These are phyloP conservation scores for Candida wancherniae DNA, from an alignment of 805 yeast genomes.

Conservation along the genomic window DNA sequence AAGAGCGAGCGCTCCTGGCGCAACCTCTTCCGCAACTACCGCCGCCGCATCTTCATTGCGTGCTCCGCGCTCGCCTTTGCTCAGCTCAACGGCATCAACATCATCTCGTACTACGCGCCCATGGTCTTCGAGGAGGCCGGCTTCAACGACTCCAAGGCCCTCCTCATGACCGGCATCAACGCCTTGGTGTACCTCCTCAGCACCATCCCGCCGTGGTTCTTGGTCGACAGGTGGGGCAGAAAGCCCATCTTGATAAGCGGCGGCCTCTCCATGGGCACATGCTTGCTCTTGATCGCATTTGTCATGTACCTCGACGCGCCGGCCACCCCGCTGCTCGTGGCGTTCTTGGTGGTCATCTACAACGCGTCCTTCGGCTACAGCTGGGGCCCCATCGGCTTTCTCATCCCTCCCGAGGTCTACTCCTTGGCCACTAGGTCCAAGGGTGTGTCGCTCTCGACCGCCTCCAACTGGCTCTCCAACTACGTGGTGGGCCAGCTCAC, in stretches of 20 bases:
- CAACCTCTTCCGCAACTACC: constrained; percentile 37
- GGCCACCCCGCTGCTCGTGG: constrained; percentile 36
- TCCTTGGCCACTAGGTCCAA: constrained; percentile 40
- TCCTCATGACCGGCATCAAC: constrained; percentile 42
- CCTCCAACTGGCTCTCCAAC: constrained; percentile 43
- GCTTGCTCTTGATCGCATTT: constrained; percentile 30
- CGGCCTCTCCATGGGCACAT: constrained; percentile 35
- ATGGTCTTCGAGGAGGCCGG: constrained; percentile 48
- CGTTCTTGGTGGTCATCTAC: constrained; percentile 37
- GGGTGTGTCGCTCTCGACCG: constrained; percentile 42
- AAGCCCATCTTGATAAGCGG: constrained; percentile 41
- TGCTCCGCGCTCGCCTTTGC: constrained; percentile 43
- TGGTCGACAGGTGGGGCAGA: constrained; percentile 44
- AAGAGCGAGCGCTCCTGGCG: constrained; percentile 38
- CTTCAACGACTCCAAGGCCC: constrained; percentile 37
- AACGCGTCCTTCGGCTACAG: constrained; percentile 42
- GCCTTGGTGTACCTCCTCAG: constrained; percentile 35
- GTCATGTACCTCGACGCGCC: constrained; percentile 29
- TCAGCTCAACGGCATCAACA: constrained; percentile 51
- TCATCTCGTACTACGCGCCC: constrained; percentile 56
- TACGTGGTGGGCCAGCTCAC: constrained; percentile 43
- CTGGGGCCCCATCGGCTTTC: constrained; percentile 45
- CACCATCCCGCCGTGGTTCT: constrained; percentile 43
- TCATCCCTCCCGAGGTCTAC: constrained; percentile 41
- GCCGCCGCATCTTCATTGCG: constrained; percentile 33